Conservation (phyloP, 305 asterid genomes). For the Fraxinus sp. region DNA sequence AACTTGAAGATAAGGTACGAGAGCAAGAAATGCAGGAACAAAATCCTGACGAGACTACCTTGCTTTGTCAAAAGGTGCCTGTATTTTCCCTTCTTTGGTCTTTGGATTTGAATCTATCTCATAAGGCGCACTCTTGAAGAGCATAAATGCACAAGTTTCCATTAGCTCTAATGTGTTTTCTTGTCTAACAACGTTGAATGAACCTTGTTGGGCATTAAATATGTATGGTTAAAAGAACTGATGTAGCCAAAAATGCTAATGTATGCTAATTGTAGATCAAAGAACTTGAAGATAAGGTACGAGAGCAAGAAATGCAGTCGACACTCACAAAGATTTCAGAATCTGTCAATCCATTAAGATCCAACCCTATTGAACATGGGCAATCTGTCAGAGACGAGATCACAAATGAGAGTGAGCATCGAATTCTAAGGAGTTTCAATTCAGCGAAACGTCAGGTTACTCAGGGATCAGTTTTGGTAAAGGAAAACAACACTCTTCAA, state of each 20-base stretch:
- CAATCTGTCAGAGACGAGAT: conserved; percentile 31
- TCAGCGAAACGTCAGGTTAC: conserved; percentile 33
- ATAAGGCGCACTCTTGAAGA: background rate
- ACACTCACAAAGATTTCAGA: conserved; percentile 28
- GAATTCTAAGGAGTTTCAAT: conserved; percentile 47
- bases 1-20: conserved; percentile 59
- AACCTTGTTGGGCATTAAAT: background rate
- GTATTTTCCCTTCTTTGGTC: background rate
- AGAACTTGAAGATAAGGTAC: conserved; percentile 64
- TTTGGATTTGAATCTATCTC: background rate
- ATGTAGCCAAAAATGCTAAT: background rate
- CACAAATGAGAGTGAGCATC: conserved; percentile 45
- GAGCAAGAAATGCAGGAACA: conserved; percentile 58
- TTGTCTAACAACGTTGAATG: background rate
- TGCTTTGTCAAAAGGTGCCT: conserved; percentile 50
- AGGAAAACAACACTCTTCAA: conserved; percentile 38
- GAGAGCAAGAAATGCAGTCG: conserved; percentile 53
- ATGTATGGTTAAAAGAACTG: background rate
- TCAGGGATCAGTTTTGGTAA: conserved; percentile 34
- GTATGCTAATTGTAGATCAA: conserved; percentile 43
- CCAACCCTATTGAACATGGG: conserved; percentile 40
- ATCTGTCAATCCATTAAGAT: conserved; percentile 26
- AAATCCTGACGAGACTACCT: conserved; percentile 37
- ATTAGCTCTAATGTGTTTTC: no score
- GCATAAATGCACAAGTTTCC: background rate